Base-by-base conservation (phyloP, 1,284 basidiomycete species). In the Sutorius eximius region DNA sequence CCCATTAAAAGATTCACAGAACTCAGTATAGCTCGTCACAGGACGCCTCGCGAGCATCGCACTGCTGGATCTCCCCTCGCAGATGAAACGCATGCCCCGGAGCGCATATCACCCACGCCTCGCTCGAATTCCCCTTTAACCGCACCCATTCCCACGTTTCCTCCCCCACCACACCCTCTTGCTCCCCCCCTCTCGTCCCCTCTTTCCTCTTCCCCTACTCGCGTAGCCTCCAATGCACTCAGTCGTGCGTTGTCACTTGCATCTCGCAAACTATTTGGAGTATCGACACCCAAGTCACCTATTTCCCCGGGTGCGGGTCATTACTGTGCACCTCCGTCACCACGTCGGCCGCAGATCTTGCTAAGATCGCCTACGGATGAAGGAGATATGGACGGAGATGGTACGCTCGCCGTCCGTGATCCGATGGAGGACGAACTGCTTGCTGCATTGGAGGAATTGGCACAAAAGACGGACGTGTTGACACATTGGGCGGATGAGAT, bases 391-490 rank as follows among this genome's bases (percentile, higher is more conserved):
- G 45, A 56, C 63, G 49, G 62, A 57, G 32, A 66, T 38, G 64
- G 58, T 0, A n/a, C 44, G 11, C 50, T 51, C 5, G 67, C 55
- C 10, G 73, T 76, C 53, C 71, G 81, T n/a, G 90, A 95, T 63
- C 87, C 91, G 0, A 76, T 88, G 49, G 95, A 98, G 62, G 90
- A 93, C 55, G 83, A 84, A 54, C 73, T 98, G 9, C 75, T 98
- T 11, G 82, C 77, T 3, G 71, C 74, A 20, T 76, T 98, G 38
- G 95, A 98, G 68, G 91, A 96, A 59, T 73, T 95, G 0, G 95
- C 94, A 11, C 93, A 97, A 77, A 98, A 98, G 80, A 95, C 95
- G 24, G 90, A 92, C 59, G 93, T 96, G 36, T 75, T 98, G 52
- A 90, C 90, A 50, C 89, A 92, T 60, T 95, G 95, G 82, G 96